These are phyloP conservation scores for Chaetomium tenue DNA, from an alignment of 495 filamentous ascomycete genomes.

Conservation along the genomic window DNA sequence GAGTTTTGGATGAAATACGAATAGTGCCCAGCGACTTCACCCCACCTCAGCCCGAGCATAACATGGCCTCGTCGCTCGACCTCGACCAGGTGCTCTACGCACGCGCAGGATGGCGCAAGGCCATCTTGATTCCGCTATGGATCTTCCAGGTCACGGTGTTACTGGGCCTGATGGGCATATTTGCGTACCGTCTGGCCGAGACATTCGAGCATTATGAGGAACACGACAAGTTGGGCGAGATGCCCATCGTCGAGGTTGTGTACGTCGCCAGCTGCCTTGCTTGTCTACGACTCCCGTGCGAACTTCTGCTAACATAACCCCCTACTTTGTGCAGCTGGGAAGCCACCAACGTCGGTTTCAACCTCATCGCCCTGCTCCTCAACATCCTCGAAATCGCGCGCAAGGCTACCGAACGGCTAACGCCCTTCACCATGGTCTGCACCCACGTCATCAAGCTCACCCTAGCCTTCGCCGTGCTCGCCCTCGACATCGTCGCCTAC, in stretches of 20 bases:
- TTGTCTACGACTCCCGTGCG: not conserved
- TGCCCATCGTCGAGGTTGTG: slow-evolving; percentile 49
- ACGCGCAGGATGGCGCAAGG: slow-evolving; percentile 45
- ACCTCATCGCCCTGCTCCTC: slow-evolving; percentile 42
- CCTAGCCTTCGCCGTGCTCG: slow-evolving; percentile 42
- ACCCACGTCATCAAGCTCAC: slow-evolving; percentile 46
- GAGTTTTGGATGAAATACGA: too few species aligned
- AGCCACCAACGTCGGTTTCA: slow-evolving; percentile 45
- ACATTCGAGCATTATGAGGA: slow-evolving; percentile 44
- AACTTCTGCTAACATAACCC: not conserved
- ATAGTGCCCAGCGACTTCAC: too few species aligned
- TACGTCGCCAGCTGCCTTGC: slow-evolving; percentile 32
- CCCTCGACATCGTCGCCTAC: slow-evolving; percentile 47
- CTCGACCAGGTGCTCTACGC: slow-evolving; percentile 46
- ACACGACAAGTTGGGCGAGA: slow-evolving; percentile 33
- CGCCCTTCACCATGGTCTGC: slow-evolving; percentile 47
- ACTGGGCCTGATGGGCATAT: slow-evolving; percentile 46
- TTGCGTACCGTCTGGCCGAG: slow-evolving; percentile 47
- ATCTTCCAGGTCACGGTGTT: slow-evolving; percentile 39
- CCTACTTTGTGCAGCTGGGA: slow-evolving; percentile 42
- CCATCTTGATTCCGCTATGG: slow-evolving; percentile 44
- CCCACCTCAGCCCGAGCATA: too few species aligned
- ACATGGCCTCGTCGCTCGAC: slow-evolving; percentile 31
- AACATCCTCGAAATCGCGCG: slow-evolving; percentile 43
- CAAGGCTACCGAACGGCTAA: slow-evolving; percentile 45